These are phyloP conservation scores for Achlya hypogyna DNA, from an alignment of 352 stramenopile species.

Conservation along the genomic window DNA sequence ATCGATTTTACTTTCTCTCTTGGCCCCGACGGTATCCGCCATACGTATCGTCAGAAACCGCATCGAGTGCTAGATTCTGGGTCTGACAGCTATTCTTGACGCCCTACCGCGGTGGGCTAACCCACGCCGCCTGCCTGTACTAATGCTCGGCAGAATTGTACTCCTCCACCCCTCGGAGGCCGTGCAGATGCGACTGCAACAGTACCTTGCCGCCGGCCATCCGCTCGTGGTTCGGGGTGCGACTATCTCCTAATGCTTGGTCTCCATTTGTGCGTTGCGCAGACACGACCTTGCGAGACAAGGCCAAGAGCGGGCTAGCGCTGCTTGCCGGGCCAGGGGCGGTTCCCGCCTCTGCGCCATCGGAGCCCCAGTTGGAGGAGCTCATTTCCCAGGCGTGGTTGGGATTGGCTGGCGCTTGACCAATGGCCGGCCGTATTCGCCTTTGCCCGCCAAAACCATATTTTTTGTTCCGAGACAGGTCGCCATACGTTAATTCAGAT, in stretches of 20 bases:
- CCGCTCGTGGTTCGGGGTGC: background rate
- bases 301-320: background rate
- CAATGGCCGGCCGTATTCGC: background rate
- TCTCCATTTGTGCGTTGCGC: background rate
- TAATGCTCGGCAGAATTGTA: background rate
- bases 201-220: background rate
- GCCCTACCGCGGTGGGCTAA: background rate
- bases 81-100: background rate
- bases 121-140: too few relatives aligned
- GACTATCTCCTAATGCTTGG: background rate
- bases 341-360: background rate
- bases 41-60: background rate
- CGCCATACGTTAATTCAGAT: background rate
- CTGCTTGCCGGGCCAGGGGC: background rate
- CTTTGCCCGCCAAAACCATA: background rate
- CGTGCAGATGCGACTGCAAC: background rate
- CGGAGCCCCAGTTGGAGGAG: background rate
- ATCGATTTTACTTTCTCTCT: background rate
- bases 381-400: slow-evolving; percentile 1
- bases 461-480: background rate
- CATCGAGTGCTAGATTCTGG: background rate
- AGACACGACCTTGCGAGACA: background rate
- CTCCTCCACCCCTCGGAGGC: background rate
- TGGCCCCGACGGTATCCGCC: background rate
- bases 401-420: background rate